phyloP scores from a whole-genome alignment of 2,329 filamentous ascomycete genomes.

The Amesomyces nigricolor region DNA sequence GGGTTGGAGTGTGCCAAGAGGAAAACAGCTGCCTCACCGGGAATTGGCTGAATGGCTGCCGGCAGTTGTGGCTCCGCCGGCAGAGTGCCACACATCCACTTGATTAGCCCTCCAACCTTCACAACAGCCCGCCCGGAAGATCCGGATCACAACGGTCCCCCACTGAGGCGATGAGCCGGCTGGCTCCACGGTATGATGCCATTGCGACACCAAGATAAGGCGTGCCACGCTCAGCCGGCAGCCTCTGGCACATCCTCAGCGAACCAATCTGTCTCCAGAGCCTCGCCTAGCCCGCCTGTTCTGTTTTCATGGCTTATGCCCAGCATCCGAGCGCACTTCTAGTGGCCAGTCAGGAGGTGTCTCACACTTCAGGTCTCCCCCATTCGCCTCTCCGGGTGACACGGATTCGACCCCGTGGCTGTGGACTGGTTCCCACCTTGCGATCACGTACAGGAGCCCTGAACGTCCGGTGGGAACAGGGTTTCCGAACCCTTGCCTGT shows the following conservation, averaged over 20 bases:
- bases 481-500: background rate
- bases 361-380: conserved; percentile 1
- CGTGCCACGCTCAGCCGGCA: no score
- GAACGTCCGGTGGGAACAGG: background rate
- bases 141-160: background rate
- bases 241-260: no score
- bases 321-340: background rate
- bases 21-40: no score
- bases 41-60: background rate
- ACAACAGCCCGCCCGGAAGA: background rate
- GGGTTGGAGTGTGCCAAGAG: no score
- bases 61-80: background rate
- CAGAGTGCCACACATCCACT: no score
- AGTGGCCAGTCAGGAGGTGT: background rate
- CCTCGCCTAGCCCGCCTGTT: no score
- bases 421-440: background rate
- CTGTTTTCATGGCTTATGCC: no score
- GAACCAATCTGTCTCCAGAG: no score
- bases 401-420: conserved; percentile 12
- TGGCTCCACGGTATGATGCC: conserved; percentile 16
- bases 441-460: background rate
- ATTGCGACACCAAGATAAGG: background rate
- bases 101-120: background rate
- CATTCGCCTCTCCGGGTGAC: conserved; percentile 1
- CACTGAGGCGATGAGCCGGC: background rate